Conservation (phyloP, 371 early-diverging fungal genomes). For the Circinella minor region DNA sequence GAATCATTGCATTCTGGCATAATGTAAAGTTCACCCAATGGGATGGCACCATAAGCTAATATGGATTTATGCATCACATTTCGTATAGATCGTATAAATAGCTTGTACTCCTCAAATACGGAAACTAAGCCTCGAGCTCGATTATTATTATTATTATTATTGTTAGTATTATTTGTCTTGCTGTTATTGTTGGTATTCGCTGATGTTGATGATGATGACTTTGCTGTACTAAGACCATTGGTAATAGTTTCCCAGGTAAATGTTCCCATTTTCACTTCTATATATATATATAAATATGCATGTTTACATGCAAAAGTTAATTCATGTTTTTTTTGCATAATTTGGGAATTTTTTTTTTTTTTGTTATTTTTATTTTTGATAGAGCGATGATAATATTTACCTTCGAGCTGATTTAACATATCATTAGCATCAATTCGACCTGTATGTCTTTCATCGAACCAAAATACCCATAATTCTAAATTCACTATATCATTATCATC, state of each 20-base stretch:
- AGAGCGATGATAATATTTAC: conserved; percentile 19
- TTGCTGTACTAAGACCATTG: conserved; percentile 29
- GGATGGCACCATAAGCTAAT: conserved; percentile 35
- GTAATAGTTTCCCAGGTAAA: conserved; percentile 54
- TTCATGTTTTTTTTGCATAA: background rate
- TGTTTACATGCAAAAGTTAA: background rate
- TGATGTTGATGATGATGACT: conserved; percentile 23
- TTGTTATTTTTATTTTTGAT: too few species aligned
- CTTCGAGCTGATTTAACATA: conserved; percentile 36
- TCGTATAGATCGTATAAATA: conserved; percentile 41
- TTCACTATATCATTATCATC: conserved; percentile 13
- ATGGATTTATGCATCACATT: conserved; percentile 44
- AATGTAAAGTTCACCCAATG: conserved; percentile 50
- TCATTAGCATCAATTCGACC: conserved; percentile 43
- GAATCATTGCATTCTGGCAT: conserved; percentile 16
- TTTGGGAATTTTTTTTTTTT: background rate
- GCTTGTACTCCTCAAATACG: conserved; percentile 43
- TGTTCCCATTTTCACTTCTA: conserved; percentile 45
- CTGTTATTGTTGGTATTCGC: background rate
- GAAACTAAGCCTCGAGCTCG: conserved; percentile 27
- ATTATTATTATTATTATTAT: background rate
- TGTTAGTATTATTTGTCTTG: background rate
- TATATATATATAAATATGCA: too few species aligned
- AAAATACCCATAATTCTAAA: conserved; percentile 54
- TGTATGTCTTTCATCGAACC: conserved; percentile 55